Base-by-base conservation (phyloP, 352 stramenopile genomes). In the Phytopythium oedochilum region DNA sequence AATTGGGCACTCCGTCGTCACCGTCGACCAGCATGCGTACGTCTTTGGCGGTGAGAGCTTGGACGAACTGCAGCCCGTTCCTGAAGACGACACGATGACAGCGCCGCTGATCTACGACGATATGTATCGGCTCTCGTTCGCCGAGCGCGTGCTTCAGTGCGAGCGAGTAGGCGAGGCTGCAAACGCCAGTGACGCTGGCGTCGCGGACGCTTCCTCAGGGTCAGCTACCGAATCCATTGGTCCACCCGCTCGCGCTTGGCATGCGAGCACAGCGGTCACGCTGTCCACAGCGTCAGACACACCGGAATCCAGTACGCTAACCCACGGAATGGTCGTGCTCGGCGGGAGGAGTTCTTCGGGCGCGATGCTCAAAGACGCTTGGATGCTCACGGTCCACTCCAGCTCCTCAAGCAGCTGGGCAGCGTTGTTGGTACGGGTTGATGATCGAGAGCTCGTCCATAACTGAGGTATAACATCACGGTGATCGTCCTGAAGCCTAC, bases 11-110 rank as follows among this genome's bases (percentile, higher is more conserved):
- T 75, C 68, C 4, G 58, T 71, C 31, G 61, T 77, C 52, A 78
- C 64, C 10, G 44, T 89, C 17, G 54, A 71, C 29, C 42, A 67
- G 3, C 63, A 66, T 43, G 68, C 62, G 4, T 78, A 80, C 35
- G 59, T 73, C 0, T 92, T 92, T 61, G 83, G 83, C 17, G 83
- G 83, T 5, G 76, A 90, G 26, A 42, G 47, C 31, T 31, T 53
- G 0, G 47, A 53, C 22, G 47, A 40, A 29, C 5, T 40, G 7
- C 44, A 50, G 11, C 23, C 2, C 42, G 9, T 31, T 29, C 5
- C 42, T 6, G 46, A 22, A 4, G 45, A 61, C 12, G 38, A 36
- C 20, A 9, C n/a, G 39, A 46, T 11, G 23, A 44, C 35, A 39
- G 61, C 46, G 18, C 43, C 45, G 7, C 49, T 54, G 10, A 35